phyloP scores from a whole-genome alignment of 148 eudicot genomes.

The Drosera capensis region DNA sequence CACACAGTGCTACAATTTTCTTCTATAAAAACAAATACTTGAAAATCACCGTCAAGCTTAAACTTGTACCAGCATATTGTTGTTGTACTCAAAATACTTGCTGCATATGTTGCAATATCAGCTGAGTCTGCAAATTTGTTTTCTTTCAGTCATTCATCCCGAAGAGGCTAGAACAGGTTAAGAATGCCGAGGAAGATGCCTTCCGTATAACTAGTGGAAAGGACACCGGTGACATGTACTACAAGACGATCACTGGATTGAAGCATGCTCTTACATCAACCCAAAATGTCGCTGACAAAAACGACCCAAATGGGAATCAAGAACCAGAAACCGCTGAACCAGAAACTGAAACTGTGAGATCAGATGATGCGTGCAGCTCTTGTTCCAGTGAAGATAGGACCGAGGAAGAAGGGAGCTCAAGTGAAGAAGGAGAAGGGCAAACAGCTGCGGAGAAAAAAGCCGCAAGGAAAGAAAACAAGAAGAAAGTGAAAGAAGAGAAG shows the following conservation, averaged over 20 bases:
- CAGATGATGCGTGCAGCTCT: conserved; percentile 9
- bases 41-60: no score
- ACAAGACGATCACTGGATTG: conserved; percentile 67
- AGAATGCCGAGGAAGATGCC: conserved; percentile 72
- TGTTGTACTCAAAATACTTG: no score
- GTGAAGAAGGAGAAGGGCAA: conserved; percentile 23
- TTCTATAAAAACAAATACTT: no score
- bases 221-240: conserved; percentile 55
- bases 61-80: no score
- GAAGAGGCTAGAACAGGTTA: conserved; percentile 68
- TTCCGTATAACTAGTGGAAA: conserved; percentile 51
- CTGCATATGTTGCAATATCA: no score
- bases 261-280: conserved; percentile 25
- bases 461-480: conserved; percentile 86
- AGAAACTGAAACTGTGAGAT: conserved; percentile 7
- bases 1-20: no score
- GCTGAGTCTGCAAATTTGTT: neutral
- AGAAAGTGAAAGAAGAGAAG: conserved; percentile 93
- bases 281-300: conserved; percentile 16
- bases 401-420: conserved; percentile 27
- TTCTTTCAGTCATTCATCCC: conserved; percentile 61
- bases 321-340: neutral
- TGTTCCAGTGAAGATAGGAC: conserved; percentile 23
- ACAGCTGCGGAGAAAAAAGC: conserved; percentile 38
- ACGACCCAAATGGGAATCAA: conserved; percentile 8